phyloP scores from a whole-genome alignment of 176 grass and related monocot genomes.

The Oryza nivara region DNA sequence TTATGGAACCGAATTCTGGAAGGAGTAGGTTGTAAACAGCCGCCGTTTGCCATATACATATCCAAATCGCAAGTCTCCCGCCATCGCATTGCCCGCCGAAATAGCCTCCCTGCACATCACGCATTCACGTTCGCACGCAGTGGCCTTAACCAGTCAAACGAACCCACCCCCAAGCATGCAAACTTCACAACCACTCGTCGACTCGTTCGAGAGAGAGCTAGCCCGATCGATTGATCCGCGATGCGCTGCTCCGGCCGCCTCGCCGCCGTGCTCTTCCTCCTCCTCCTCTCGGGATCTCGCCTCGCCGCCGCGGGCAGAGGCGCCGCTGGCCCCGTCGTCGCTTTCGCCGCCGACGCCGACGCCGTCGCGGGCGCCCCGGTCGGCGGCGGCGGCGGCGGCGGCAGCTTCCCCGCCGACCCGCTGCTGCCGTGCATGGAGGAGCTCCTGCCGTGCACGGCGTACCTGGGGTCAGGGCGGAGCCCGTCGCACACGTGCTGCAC shows the following conservation, averaged over 20 bases:
- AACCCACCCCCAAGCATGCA: background rate
- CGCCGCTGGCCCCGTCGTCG: too few relatives aligned
- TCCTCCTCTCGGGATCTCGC: background rate
- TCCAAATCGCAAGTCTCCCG: background rate
- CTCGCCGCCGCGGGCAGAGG: too few relatives aligned
- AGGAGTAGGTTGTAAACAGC: too few relatives aligned
- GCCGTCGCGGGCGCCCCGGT: background rate
- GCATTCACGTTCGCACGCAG: background rate
- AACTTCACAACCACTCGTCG: background rate
- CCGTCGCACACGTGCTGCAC: constrained; percentile 53
- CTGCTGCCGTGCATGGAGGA: constrained; percentile 45
- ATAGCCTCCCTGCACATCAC: background rate
- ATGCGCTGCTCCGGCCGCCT: constrained; percentile 21
- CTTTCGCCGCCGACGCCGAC: too few relatives aligned
- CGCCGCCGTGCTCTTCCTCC: background rate
- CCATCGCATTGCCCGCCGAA: background rate
- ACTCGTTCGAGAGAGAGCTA: background rate
- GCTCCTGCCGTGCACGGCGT: constrained; percentile 55
- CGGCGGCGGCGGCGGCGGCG: background rate
- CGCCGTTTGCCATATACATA: too few relatives aligned
- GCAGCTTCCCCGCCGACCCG: background rate
- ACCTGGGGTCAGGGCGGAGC: constrained; percentile 26
- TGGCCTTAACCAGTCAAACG: constrained; percentile 35
- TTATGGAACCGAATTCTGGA: too few relatives aligned
- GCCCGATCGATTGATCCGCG: background rate